These are phyloP conservation scores for Cyclotella choctawhatcheeana DNA, from an alignment of 108 stramenopile species.

Conservation along the genomic window DNA sequence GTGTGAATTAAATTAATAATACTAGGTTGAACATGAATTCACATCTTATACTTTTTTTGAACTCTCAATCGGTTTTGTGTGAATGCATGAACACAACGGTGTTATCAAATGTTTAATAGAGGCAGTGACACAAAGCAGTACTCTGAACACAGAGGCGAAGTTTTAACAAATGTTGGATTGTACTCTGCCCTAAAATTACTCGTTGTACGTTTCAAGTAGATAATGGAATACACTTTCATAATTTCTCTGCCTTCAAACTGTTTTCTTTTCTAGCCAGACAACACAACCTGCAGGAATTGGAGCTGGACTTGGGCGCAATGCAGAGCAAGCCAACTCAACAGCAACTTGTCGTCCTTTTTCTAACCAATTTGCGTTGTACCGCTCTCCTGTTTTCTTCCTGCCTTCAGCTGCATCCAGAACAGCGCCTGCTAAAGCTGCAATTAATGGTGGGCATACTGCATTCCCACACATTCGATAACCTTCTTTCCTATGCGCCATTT, in stretches of 20 bases:
- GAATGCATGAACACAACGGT: no score
- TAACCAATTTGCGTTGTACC: conserved; percentile 19
- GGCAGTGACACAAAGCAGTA: no score
- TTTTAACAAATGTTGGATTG: no score
- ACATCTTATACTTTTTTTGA: background rate
- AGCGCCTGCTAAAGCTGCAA: conserved; percentile 78
- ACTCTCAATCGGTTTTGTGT: background rate
- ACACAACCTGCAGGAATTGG: conserved; percentile 43
- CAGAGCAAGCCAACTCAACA: conserved; percentile 38
- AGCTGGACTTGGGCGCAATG: conserved; percentile 34
- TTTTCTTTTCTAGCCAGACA: conserved; percentile 9
- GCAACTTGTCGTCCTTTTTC: conserved; percentile 29
- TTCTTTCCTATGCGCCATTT: conserved; percentile 73
- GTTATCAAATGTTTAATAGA: no score
- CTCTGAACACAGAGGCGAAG: no score
- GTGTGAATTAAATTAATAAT: conserved; percentile 15
- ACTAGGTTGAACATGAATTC: no score
- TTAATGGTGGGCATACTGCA: conserved; percentile 83
- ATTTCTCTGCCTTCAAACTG: background rate
- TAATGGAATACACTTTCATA: background rate
- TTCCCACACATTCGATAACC: conserved; percentile 70
- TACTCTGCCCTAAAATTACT: background rate
- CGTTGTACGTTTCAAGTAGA: background rate
- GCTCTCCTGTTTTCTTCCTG: background rate
- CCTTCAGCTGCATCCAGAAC: conserved; percentile 52